Evolutionary conservation across 2,329 filamentous ascomycete species (phyloP), one percentile per base, ranked within the genome.

Genomic region (Rhynchosporium agropyri): DNA sequence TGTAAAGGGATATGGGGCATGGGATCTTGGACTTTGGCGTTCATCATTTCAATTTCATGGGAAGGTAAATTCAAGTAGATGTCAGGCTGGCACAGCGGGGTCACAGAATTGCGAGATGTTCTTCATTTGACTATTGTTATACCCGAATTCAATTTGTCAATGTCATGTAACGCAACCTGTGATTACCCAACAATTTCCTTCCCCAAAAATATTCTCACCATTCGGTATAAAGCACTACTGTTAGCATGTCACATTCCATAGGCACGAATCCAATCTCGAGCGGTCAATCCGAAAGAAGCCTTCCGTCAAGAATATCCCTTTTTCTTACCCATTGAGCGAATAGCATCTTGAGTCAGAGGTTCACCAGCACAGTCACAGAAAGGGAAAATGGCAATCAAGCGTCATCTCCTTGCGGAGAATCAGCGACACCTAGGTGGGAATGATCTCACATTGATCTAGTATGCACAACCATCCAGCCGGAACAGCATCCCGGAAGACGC

Each of bases 321-420:
- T 15, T 12, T 13, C 33, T 36, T 12, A 59, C 12, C 33, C 26
- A 28, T 43, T 40, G 20, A 40, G 20, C 57, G 51, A 8, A 53
- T 33, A 45, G 28, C 58, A 58, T 57, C 26, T 57, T 26, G 57
- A 48, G 50, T 54, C 58, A 51, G 61, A 63, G 61, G n/a, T 57
- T 61, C 60, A 63, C 45, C 53, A 60, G 64, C 60, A 66, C 38
- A 56, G 45, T 61, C 53, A 64, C 38, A 10, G 28, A 60, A 60
- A 65, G 69, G 65, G 72, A 76, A 77, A 79, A 83, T 96, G 92
- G 92, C 92, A 87, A 92, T 96, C 92, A 91, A 96, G 91, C 91
- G 76, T 95, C 86, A 84, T 91, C 88, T 81, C 82, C 81, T 54
- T 29, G 36, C 77, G 77, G 79, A 86, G 88, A 92, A 83, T 94